These are phyloP conservation scores for Paracamarosporium sp. DNA, from an alignment of 2,329 filamentous ascomycete genomes.

Conservation along the genomic window DNA sequence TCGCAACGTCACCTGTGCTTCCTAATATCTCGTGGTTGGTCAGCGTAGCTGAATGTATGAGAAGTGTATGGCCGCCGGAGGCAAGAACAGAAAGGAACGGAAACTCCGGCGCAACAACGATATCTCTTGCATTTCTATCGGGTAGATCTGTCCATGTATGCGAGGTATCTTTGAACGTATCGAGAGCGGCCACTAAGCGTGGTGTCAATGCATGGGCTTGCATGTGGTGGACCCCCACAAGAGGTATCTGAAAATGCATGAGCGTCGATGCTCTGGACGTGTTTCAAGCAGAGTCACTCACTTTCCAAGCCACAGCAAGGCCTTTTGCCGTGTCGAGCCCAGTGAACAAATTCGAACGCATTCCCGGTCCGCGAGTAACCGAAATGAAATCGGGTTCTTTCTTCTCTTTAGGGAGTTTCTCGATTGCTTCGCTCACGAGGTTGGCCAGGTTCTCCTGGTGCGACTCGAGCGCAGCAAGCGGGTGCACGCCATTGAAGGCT, in stretches of 20 bases:
- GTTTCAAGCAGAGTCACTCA: constrained; percentile 9
- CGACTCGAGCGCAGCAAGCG: constrained; percentile 74
- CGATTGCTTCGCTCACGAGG: constrained; percentile 71
- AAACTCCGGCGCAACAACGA: constrained; percentile 62
- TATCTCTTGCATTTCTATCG: background rate
- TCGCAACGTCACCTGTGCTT: constrained; percentile 77
- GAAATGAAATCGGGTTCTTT: constrained; percentile 80
- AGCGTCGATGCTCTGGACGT: constrained; percentile 4
- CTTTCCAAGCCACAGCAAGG: constrained; percentile 78
- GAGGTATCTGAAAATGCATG: constrained; percentile 61
- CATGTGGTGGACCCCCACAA: constrained; percentile 95
- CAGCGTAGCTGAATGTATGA: constrained; percentile 75
- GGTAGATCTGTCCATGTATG: constrained; percentile 10
- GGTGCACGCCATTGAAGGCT: constrained; percentile 79
- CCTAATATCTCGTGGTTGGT: constrained; percentile 77
- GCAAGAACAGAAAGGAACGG: constrained; percentile 89
- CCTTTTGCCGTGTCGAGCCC: constrained; percentile 89
- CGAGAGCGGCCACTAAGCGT: constrained; percentile 72
- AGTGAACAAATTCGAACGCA: constrained; percentile 77
- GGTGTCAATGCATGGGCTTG: constrained; percentile 93
- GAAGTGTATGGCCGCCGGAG: constrained; percentile 89
- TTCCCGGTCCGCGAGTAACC: constrained; percentile 89
- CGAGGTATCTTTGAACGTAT: constrained; percentile 19
- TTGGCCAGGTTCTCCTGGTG: constrained; percentile 75
- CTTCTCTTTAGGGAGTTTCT: constrained; percentile 55